These are phyloP conservation scores for Pseudovirgaria hyperparasitica DNA, from an alignment of 2,329 filamentous ascomycete genomes.

Conservation along the genomic window DNA sequence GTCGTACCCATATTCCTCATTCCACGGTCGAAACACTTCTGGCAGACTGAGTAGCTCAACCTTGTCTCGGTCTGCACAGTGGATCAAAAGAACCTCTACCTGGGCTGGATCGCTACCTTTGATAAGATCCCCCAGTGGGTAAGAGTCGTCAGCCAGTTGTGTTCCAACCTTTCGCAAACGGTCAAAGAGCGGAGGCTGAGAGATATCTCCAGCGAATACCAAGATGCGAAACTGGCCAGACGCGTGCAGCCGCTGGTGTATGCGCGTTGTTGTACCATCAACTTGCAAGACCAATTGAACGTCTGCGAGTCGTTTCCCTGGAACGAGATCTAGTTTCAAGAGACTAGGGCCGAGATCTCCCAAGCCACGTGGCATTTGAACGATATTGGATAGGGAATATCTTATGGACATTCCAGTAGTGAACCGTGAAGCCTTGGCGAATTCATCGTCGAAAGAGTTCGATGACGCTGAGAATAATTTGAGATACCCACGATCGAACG, in stretches of 20 bases:
- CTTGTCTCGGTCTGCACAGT: constrained; percentile 39
- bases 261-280: constrained; percentile 1
- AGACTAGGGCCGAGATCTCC: neutral
- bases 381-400: neutral
- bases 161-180: constrained; percentile 34
- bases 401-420: neutral
- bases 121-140: constrained; percentile 39
- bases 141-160: too few relatives aligned
- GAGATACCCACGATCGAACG: constrained; percentile 35
- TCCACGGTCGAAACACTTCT: constrained; percentile 29
- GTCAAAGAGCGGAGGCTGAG: constrained; percentile 34
- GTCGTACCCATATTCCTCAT: constrained; percentile 24
- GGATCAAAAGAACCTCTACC: constrained; percentile 51
- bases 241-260: too few relatives aligned
- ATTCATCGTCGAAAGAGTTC: constrained; percentile 40
- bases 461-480: constrained; percentile 37
- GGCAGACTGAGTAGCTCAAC: constrained; percentile 31
- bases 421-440: neutral
- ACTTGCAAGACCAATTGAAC: constrained; percentile 1
- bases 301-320: constrained; percentile 1
- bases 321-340: neutral
- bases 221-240: constrained; percentile 47
- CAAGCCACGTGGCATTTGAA: neutral
- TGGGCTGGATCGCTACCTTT: too few relatives aligned
- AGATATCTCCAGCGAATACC: constrained; percentile 49